Percentiles rank a stretch among this genome's conserved stretches.
phyloP scores from a whole-genome alignment of 805 yeast genomes.

The Clavispora phyllophila region DNA sequence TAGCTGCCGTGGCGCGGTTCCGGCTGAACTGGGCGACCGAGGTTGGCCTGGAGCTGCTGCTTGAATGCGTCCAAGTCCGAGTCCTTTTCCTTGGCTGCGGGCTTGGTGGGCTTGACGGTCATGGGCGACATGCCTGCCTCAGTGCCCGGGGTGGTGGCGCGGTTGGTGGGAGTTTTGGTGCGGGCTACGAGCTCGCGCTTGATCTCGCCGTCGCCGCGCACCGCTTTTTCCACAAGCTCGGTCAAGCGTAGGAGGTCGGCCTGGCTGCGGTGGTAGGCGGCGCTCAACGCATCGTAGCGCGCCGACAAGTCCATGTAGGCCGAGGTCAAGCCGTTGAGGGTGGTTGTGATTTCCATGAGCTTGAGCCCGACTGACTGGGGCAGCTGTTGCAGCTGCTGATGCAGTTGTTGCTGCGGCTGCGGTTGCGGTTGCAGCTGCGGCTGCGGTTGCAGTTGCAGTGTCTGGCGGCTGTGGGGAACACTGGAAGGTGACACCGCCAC shows the following conservation, averaged over 20 bases:
- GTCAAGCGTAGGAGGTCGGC: conserved; percentile 49
- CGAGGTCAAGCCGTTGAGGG: conserved; percentile 32
- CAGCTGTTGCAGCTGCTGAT: conserved; percentile 14
- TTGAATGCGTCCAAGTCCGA: conserved; percentile 8
- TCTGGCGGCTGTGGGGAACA: not conserved
- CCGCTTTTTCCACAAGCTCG: conserved; percentile 36
- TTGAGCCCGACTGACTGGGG: conserved; percentile 18
- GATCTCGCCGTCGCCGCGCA: conserved; percentile 1
- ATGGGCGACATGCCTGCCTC: conserved; percentile 12
- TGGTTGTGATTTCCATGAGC: conserved; percentile 35
- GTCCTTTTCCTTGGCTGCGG: not conserved
- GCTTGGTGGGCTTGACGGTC: conserved; percentile 6
- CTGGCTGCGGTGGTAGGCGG: conserved; percentile 46
- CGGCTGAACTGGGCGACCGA: conserved; percentile 1
- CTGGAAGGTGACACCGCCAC: not conserved
- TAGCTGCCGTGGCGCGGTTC: conserved; percentile 2
- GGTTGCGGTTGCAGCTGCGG: not conserved
- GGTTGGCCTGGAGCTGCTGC: conserved; percentile 6
- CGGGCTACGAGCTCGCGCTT: conserved; percentile 4
- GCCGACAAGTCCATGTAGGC: conserved; percentile 40
- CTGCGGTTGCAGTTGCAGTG: not conserved
- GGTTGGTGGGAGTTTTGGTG: conserved; percentile 10
- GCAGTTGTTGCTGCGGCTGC: not conserved
- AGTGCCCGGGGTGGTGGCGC: conserved; percentile 5
- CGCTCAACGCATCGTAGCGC: conserved; percentile 44